Base-by-base conservation (phyloP, 257 asterid genomes). In the Leonotis leonurus region DNA sequence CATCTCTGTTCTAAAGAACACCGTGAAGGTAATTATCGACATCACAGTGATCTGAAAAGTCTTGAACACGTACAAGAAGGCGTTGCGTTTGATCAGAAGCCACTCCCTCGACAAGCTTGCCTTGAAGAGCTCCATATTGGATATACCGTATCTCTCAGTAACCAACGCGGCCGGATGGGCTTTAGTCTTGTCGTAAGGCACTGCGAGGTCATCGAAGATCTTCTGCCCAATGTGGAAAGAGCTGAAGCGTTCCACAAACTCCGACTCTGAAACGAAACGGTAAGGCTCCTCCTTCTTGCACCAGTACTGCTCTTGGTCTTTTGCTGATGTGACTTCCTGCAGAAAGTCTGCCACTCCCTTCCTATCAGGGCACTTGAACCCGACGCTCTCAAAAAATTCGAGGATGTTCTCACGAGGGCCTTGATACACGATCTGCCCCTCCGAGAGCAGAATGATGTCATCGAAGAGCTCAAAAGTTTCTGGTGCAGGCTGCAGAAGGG, bases 401-500 rank as follows among this genome's bases (percentile, higher is more conserved):
- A 89, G 83, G 6, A 87, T 85, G 70, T 85, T 74, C 61, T 77
- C 91, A n/a, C 97, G 82, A 16, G 99, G 97, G 40, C 99, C 99
- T 72, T 93, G 99, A 50, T 89, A 93, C 66, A 83, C 75, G 3
- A 92, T 51, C 36, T 62, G 86, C 12, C 97, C 99, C 71, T 87
- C 99, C 6, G 97, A 81, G 29, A 92, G 89, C 60, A 92, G 75
- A 62, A 89, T 79, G 26, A 92, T 65, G 73, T 92, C 97, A 48
- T 92, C 97, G 35, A 89, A 92, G 71, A 92, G 99, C 72, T 79
- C 91, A 46, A 83, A 92, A 17, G 94, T 82, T 74, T 92, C 99
- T 0, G 97, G 97, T 7, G 97, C 97, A 1, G 97, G 99, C 72
- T 92, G 99, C 26, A 92, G 95, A 49, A 92, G 99, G 8, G 99